phyloP scores from a whole-genome alignment of 257 asterid genomes.

The Capsicum chinense region DNA sequence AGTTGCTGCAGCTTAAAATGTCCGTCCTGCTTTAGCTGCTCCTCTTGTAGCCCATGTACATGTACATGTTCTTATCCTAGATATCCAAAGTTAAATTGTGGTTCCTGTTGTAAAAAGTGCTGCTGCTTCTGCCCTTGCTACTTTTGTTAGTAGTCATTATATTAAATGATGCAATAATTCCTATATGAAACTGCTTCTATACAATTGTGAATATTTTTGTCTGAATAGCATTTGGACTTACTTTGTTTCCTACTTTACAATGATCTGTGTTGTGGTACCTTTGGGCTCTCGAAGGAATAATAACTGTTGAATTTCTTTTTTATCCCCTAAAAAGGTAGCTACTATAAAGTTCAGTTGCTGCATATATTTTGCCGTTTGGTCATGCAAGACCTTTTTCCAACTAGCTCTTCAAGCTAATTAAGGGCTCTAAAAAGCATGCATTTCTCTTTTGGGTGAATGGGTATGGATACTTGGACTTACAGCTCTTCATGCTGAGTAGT shows the following conservation, averaged over 20 bases:
- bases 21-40: conserved; percentile 37
- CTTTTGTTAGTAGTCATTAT: conserved; percentile 52
- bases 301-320: not conserved
- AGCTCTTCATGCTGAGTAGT: not conserved
- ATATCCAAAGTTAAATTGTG: conserved; percentile 51
- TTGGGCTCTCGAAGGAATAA: not conserved
- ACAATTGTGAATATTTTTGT: conserved; percentile 23
- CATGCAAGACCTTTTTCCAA: not conserved
- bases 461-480: not conserved
- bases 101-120: conserved; percentile 56
- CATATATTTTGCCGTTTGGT: not conserved
- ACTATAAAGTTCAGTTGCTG: not conserved
- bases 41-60: conserved; percentile 37
- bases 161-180: conserved; percentile 25
- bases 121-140: conserved; percentile 61
- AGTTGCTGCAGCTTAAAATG: conserved; percentile 53
- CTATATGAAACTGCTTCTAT: conserved; percentile 17
- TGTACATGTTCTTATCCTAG: conserved; percentile 43
- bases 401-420: not conserved
- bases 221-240: not conserved
- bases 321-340: not conserved
- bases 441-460: not conserved
- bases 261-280: not conserved
- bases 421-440: not conserved
- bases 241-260: not conserved